A percentile compares a stretch with the other conserved stretches of the same genome.
These are phyloP conservation scores for Malbranchea zuffiana DNA, from an alignment of 2,329 filamentous ascomycete species.

Conservation along the genomic window DNA sequence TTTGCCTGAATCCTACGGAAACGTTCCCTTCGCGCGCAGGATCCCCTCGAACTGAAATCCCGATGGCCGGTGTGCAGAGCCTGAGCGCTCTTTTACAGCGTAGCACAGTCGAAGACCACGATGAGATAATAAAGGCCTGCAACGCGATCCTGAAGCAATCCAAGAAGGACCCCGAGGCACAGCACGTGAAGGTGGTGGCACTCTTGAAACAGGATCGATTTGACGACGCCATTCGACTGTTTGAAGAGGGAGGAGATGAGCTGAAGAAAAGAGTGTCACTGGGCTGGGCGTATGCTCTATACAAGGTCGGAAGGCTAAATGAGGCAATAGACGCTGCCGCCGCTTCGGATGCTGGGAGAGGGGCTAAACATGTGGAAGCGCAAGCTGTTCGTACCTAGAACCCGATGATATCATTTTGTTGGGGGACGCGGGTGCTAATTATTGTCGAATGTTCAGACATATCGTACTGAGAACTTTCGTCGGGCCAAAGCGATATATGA, in stretches of 20 bases:
- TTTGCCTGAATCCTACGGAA: too few species aligned
- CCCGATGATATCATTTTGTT: not conserved
- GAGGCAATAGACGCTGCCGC: constrained; percentile 45
- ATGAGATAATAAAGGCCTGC: constrained; percentile 49
- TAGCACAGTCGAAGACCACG: constrained; percentile 50
- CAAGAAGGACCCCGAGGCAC: constrained; percentile 46
- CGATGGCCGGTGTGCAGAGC: constrained; percentile 33
- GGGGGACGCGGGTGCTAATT: constrained; percentile 7
- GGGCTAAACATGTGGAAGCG: constrained; percentile 49
- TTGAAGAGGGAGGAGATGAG: constrained; percentile 43
- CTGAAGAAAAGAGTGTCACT: constrained; percentile 46
- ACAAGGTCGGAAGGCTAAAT: constrained; percentile 47
- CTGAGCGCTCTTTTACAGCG: constrained; percentile 48
- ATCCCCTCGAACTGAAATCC: too few species aligned
- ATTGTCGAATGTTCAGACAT: constrained; percentile 25
- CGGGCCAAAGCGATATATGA: constrained; percentile 46
- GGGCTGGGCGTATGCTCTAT: constrained; percentile 54
- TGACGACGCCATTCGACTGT: constrained; percentile 47
- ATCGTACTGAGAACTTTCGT: constrained; percentile 50
- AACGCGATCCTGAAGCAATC: constrained; percentile 47
- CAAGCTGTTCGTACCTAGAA: constrained; percentile 43
- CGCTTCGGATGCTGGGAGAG: constrained; percentile 34
- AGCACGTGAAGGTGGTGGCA: constrained; percentile 50
- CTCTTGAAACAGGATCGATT: constrained; percentile 54
- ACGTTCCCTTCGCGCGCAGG: too few species aligned